A percentile compares a stretch with the other conserved stretches of the same genome.
These are phyloP conservation scores for Trypanosoma lewisi DNA, from an alignment of 208 protist species.

Conservation along the genomic window DNA sequence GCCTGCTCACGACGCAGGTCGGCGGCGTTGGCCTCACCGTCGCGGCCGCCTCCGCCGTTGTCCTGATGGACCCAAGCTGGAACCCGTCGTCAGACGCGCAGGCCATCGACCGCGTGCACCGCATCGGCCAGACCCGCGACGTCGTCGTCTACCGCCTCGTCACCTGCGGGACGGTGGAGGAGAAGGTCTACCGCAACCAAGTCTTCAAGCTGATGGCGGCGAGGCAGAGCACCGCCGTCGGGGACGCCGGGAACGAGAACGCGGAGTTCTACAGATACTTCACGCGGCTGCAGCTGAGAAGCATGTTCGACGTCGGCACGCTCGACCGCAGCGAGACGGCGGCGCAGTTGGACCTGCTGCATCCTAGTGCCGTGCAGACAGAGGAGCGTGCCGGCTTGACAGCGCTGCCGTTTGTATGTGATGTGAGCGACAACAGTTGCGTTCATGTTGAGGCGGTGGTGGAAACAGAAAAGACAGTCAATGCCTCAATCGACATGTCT, in stretches of 20 bases:
- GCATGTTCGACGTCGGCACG: conserved; percentile 71
- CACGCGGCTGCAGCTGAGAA: conserved; percentile 75
- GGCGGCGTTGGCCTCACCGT: conserved; percentile 98
- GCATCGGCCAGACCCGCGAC: conserved; percentile 97
- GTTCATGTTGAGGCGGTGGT: conserved; percentile 46
- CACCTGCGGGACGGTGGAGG: conserved; percentile 96
- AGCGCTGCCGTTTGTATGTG: conserved; percentile 41
- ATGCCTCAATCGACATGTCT: neutral
- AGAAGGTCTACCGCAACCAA: conserved; percentile 98
- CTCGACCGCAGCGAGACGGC: conserved; percentile 58
- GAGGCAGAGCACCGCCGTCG: conserved; percentile 37
- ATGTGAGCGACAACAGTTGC: conserved; percentile 71
- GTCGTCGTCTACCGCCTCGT: conserved; percentile 95
- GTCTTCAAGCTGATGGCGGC: conserved; percentile 93
- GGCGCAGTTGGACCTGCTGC: conserved; percentile 53
- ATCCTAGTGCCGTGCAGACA: conserved; percentile 37
- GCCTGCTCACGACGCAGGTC: conserved; percentile 95
- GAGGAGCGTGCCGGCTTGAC: conserved; percentile 17
- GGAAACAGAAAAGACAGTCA: conserved; percentile 12
- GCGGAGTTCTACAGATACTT: conserved; percentile 74
- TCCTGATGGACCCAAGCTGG: conserved; percentile 97
- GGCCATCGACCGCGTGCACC: conserved; percentile 96
- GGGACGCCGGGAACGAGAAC: neutral
- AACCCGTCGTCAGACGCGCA: conserved; percentile 97
- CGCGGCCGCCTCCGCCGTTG: conserved; percentile 92